These are phyloP conservation scores for Metschnikowia aberdeeniae DNA, from an alignment of 805 yeast species.

Conservation along the genomic window DNA sequence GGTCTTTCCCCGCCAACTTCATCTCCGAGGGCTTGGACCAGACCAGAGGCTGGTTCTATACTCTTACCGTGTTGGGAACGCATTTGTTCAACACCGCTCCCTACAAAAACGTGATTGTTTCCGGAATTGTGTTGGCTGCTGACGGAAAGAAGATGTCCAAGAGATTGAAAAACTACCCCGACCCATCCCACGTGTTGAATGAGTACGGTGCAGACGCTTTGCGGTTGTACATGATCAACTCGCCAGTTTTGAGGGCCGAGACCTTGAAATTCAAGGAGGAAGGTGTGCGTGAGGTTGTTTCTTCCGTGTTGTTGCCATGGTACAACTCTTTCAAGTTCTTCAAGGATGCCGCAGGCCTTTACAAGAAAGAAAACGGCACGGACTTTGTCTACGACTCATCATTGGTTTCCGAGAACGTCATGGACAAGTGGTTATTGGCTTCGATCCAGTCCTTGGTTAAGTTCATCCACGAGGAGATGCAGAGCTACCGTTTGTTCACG, in stretches of 20 bases:
- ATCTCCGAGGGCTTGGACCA: slow-evolving; percentile 99
- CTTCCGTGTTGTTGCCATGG: slow-evolving; percentile 96
- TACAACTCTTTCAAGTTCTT: slow-evolving; percentile 96
- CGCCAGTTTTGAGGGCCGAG: slow-evolving; percentile 96
- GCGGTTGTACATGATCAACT: slow-evolving; percentile 91
- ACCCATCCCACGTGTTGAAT: slow-evolving; percentile 76
- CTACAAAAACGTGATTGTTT: slow-evolving; percentile 89
- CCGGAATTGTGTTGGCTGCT: slow-evolving; percentile 94
- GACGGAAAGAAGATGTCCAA: slow-evolving; percentile 99
- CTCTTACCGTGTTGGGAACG: slow-evolving; percentile 91
- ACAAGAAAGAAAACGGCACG: slow-evolving; percentile 67
- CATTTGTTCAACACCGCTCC: slow-evolving; percentile 92
- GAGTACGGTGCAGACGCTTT: slow-evolving; percentile 97
- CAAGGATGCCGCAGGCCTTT: slow-evolving; percentile 86
- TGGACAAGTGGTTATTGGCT: slow-evolving; percentile 97
- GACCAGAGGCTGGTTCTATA: slow-evolving; percentile 99
- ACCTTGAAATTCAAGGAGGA: slow-evolving; percentile 96
- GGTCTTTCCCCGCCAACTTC: slow-evolving; percentile 93
- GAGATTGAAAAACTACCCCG: slow-evolving; percentile 96
- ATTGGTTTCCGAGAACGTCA: slow-evolving; percentile 72
- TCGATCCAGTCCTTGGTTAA: slow-evolving; percentile 89
- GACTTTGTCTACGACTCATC: slow-evolving; percentile 71
- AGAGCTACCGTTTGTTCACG: slow-evolving; percentile 82
- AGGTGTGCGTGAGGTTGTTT: slow-evolving; percentile 96
- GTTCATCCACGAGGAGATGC: slow-evolving; percentile 88